Evolutionary conservation across 2,329 filamentous ascomycete species (phyloP), one percentile per base, ranked within the genome.

Genomic region (Hysterium pulicare): DNA sequence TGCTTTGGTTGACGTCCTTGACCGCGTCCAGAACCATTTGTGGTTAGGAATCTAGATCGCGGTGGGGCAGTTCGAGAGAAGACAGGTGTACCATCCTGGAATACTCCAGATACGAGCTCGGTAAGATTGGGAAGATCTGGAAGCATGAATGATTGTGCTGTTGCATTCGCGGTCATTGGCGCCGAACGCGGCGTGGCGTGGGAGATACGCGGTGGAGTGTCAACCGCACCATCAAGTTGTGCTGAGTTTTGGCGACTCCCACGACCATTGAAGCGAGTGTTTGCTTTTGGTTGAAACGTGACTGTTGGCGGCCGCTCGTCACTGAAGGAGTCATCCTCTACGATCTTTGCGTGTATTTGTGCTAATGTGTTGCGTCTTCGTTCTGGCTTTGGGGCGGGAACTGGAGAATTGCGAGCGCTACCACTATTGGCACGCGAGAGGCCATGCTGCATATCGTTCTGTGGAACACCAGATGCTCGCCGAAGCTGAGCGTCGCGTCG

Each of bases 111-210:
- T 9, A 83, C 74, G 22, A 83, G 68, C 53, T 83, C 79, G 5
- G 78, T 81, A 44, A 82, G 71, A 50, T 83, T 80, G 6, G 77
- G 75, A 33, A 82, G 66, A 48, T 82, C 77, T 2, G 81, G 80
- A 3, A 84, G 69, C 38, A 79, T 70, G 55, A 83, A 83, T 0
- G 81, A 83, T 45, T 79, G 77, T 30, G 73, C 71, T 15, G 78
- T 81, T 46, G 68, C 68, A 46, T 71, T 78, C 36, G 71, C 71
- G 3, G 71, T 70, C 20, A 67, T 63, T 20, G 69, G 65, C 13
- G 64, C 58, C 40, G 61, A 60, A 21, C 34, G 38, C 13, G 26
- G 6, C 24, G 23, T 26, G 11, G 15, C 28, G 7, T 38, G 32
- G 8, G 32, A 26, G n/a, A 22, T 34, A 21, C 54, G 54, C 20